These are phyloP conservation scores for Phytophthora europaea DNA, from an alignment of 352 stramenopile species.

Conservation along the genomic window DNA sequence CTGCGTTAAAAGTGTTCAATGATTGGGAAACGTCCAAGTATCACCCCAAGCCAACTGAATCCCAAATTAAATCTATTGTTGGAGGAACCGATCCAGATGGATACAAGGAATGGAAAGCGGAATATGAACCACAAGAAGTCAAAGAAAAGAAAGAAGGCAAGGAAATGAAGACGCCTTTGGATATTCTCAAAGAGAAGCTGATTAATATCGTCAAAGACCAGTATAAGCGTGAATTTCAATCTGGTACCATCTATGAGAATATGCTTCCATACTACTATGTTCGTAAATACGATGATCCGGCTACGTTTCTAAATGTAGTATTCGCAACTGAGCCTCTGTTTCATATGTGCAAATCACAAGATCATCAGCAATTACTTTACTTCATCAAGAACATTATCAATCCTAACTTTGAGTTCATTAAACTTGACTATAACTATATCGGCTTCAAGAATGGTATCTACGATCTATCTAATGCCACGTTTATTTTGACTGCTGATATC, in stretches of 20 bases:
- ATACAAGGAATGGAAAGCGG: slow-evolving; percentile 5
- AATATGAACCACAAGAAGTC: slow-evolving; percentile 4
- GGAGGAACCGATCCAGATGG: background rate
- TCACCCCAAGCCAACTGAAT: background rate
- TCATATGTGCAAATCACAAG: slow-evolving; percentile 1
- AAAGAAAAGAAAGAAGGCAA: slow-evolving; percentile 9
- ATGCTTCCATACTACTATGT: background rate
- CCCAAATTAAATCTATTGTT: slow-evolving; percentile 5
- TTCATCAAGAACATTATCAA: slow-evolving; percentile 3
- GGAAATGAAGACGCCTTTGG: slow-evolving; percentile 1
- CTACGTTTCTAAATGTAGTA: background rate
- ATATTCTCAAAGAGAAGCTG: slow-evolving; percentile 9
- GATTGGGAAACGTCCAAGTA: slow-evolving; percentile 5
- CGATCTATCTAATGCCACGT: slow-evolving; percentile 1
- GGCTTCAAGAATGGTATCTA: slow-evolving; percentile 7
- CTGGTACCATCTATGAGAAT: slow-evolving; percentile 2
- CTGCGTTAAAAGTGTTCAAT: slow-evolving; percentile 5
- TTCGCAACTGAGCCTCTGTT: background rate
- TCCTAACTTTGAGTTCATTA: slow-evolving; percentile 3
- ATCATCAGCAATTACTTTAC: slow-evolving; percentile 8
- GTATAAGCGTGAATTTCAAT: slow-evolving; percentile 1
- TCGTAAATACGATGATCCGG: background rate
- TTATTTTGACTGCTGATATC: slow-evolving; percentile 3
- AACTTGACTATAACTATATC: slow-evolving; percentile 2
- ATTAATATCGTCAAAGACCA: slow-evolving; percentile 1